phyloP scores from a whole-genome alignment of 768 basidiomycete genomes.

The Wakefieldia striispora region DNA sequence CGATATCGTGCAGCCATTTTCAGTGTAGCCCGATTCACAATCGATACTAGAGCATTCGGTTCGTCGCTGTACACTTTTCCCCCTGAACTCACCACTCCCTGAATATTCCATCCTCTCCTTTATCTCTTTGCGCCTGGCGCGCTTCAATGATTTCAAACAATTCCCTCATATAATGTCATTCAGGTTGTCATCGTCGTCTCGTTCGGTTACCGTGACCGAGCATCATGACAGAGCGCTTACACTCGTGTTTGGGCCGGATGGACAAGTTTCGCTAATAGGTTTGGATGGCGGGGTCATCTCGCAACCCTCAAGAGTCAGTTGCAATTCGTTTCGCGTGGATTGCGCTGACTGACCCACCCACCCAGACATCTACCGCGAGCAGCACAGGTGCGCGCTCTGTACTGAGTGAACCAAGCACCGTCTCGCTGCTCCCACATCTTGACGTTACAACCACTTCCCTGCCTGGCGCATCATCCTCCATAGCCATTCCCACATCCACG shows the following conservation, averaged over 20 bases:
- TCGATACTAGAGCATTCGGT: conserved; percentile 1
- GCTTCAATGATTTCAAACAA: conserved; percentile 22
- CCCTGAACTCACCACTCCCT: neutral
- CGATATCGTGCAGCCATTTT: conserved; percentile 1
- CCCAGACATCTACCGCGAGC: conserved; percentile 9
- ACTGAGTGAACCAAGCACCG: neutral
- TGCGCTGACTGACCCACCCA: neutral
- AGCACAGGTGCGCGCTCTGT: neutral
- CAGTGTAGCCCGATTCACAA: conserved; percentile 12
- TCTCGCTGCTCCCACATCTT: conserved; percentile 15
- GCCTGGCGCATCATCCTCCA: conserved; percentile 1
- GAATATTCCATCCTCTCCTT: conserved; percentile 3
- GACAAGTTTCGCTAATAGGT: conserved; percentile 28
- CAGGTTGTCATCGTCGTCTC: conserved; percentile 8
- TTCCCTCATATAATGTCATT: conserved; percentile 19
- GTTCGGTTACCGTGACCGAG: conserved; percentile 8
- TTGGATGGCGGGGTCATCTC: conserved; percentile 6
- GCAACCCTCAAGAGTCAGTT: conserved; percentile 1
- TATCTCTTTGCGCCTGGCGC: conserved; percentile 30
- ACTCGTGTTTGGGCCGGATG: conserved; percentile 27
- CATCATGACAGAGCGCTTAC: conserved; percentile 21
- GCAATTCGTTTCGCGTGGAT: neutral
- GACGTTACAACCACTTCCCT: conserved; percentile 17
- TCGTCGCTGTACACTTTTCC: conserved; percentile 2
- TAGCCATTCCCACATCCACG: neutral